Evolutionary conservation across 805 yeast species (phyloP).

Genomic region (Ogataea neopini): DNA sequence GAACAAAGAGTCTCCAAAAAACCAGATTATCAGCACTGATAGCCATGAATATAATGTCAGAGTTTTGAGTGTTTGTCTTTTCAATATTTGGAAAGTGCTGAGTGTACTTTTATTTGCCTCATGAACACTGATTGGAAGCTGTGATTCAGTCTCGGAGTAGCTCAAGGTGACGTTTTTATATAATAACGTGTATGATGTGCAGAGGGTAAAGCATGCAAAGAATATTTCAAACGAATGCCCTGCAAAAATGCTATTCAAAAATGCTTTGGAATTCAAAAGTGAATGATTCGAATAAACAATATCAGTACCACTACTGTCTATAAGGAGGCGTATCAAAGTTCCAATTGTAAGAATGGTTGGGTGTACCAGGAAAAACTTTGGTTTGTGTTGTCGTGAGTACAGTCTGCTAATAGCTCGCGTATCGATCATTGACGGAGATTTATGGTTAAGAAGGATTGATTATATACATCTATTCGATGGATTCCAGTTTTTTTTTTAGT

Average conservation of each 20-base stretch:
- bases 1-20: slow-evolving; percentile 35
- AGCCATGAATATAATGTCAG: slow-evolving; percentile 25
- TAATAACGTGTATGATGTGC: slow-evolving; percentile 13
- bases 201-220: slow-evolving; percentile 9
- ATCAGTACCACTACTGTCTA: not conserved
- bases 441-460: too few relatives aligned
- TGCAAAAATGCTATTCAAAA: slow-evolving; percentile 30
- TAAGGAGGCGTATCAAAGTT: slow-evolving; percentile 4
- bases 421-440: not conserved
- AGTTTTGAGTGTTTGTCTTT: slow-evolving; percentile 24
- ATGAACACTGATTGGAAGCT: not conserved
- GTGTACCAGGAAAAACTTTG: slow-evolving; percentile 14
- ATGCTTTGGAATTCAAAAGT: slow-evolving; percentile 27
- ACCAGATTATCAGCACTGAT: slow-evolving; percentile 31
- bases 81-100: slow-evolving; percentile 5
- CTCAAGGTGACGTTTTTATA: slow-evolving; percentile 6
- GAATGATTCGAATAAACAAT: slow-evolving; percentile 12
- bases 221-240: slow-evolving; percentile 34
- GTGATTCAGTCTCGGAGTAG: slow-evolving; percentile 6
- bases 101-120: not conserved
- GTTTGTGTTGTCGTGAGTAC: not conserved
- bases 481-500: too few relatives aligned
- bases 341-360: slow-evolving; percentile 21
- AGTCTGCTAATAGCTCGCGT: not conserved
- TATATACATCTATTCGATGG: too few relatives aligned